Conservation (phyloP, 257 asterid genomes). For the Solanum neorickii region DNA sequence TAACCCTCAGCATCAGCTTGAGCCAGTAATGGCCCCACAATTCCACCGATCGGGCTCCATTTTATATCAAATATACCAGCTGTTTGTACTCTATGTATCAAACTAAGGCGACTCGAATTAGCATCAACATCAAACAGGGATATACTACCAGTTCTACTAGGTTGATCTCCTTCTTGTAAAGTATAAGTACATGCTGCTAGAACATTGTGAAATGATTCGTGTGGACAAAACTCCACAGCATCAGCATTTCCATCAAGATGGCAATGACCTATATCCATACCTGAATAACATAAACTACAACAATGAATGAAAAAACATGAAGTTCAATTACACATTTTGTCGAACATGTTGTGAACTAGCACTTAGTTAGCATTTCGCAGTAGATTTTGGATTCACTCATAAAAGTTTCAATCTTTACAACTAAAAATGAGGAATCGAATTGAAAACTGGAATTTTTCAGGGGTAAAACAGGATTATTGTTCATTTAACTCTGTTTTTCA, state of each 20-base stretch:
- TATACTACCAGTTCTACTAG: slow-evolving; percentile 68
- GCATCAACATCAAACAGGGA: slow-evolving; percentile 60
- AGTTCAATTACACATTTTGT: not conserved
- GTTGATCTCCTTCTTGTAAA: slow-evolving; percentile 60
- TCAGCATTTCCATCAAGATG: slow-evolving; percentile 82
- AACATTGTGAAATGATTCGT: slow-evolving; percentile 40
- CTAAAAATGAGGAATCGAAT: not conserved
- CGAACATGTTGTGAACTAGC: not conserved
- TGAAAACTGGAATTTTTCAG: not conserved
- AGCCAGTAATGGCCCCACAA: slow-evolving; percentile 58
- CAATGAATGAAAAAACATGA: not conserved
- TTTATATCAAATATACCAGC: slow-evolving; percentile 81
- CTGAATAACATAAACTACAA: not conserved
- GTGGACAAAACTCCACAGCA: slow-evolving; percentile 91
- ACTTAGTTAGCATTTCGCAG: not conserved
- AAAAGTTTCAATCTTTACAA: not conserved
- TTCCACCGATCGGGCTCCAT: slow-evolving; percentile 50
- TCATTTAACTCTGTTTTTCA: not conserved
- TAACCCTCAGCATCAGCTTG: slow-evolving; percentile 96
- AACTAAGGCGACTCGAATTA: slow-evolving; percentile 26
- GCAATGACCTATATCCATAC: slow-evolving; percentile 62
- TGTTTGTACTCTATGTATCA: slow-evolving; percentile 44
- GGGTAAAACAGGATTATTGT: not conserved
- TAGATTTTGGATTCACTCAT: not conserved
- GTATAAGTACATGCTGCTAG: slow-evolving; percentile 93